Base-by-base conservation (phyloP, 441 rosid genomes). In the Melastoma candidum region DNA sequence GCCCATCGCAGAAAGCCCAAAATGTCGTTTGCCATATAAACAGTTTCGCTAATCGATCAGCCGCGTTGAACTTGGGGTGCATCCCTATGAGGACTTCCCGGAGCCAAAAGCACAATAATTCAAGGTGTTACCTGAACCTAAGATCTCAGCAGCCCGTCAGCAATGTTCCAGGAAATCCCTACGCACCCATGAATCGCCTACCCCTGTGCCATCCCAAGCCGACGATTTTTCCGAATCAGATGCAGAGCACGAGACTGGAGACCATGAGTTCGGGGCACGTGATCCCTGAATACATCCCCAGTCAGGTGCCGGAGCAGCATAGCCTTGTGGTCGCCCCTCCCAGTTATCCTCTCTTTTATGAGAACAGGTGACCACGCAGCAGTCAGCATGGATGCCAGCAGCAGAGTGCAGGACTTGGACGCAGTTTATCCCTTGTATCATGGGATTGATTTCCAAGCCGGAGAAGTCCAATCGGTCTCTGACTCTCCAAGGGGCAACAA, bases 51-150 rank as follows among this genome's bases (percentile, higher is more conserved):
- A 14, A 61, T 43, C 79, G 63, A 66, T 61, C 70, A 93, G 98
- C 98, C 66, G 97, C 97, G 39, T 87, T 93, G 65, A 93, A 82
- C 73, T 69, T 93, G 69, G 98, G 98, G 36, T 93, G 98, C 64
- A 64, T 83, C 71, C 87, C 95, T 1, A 90, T 82, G 55, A 78
- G 84, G 80, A 93, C 98, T 74, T 84, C 97, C 7, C 86, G 98
- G 76, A 89, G 98, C 74, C 95, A 93, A 76, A 76, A 96, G 26
- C 90, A 93, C 63, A 73, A 71, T 64, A 81, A 75, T 68, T 81
- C 81, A 44, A 82, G 95, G 83, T 79, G 67, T 63, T 93, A 93
- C 69, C 95, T 93, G 12, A 63, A 70, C 51, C 83, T 87, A 6
- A 81, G 81, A 73, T 44, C 71, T 46, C 90, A 73, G 49, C 22